Percentiles rank a stretch among this genome's conserved stretches.
phyloP scores from a whole-genome alignment of 306 rosid species.

The Cicer yamashitae region DNA sequence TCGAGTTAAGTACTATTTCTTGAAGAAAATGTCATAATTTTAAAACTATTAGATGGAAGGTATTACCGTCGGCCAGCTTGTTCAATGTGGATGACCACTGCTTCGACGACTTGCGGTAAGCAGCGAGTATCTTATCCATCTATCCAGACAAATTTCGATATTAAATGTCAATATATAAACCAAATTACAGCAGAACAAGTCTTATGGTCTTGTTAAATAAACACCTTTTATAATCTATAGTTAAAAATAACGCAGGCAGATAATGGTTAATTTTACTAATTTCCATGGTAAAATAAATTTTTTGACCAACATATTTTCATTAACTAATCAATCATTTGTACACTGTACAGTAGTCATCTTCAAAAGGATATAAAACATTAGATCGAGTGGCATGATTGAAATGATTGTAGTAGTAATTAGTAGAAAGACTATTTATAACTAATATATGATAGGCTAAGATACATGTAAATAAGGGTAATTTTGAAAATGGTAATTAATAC shows the following conservation, averaged over 20 bases:
- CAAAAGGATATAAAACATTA: not conserved
- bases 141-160: conserved; percentile 1
- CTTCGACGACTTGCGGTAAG: conserved; percentile 84
- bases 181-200: conserved; percentile 12
- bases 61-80: conserved; percentile 55
- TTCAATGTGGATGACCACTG: conserved; percentile 84
- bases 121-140: conserved; percentile 64
- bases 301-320: not conserved
- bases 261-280: not conserved
- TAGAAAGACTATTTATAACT: not conserved
- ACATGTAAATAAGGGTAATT: not conserved
- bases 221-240: not conserved
- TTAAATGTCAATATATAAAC: conserved; percentile 32
- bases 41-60: conserved; percentile 35
- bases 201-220: not conserved
- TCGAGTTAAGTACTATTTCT: conserved; percentile 5
- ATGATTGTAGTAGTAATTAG: not conserved
- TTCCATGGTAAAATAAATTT: not conserved
- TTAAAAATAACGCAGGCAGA: not conserved
- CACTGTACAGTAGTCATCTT: not conserved
- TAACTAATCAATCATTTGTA: not conserved
- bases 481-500: not conserved
- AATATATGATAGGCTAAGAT: not conserved
- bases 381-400: not conserved
- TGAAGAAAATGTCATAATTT: conserved; percentile 13